Conservation (phyloP, 768 basidiomycete species). For the Russula emetica region DNA sequence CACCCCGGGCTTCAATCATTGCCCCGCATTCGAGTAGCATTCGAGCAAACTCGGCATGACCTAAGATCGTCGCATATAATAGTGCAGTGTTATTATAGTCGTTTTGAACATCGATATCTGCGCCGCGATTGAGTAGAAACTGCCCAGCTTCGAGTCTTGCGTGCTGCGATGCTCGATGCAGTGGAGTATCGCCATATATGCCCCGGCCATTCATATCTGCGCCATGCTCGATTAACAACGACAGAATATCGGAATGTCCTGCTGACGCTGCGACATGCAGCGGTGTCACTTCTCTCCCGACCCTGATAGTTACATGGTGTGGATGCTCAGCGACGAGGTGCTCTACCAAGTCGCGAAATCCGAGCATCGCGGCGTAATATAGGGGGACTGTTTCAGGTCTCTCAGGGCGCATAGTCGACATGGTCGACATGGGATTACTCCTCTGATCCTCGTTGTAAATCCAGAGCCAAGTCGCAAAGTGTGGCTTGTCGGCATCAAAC, state of each 20-base stretch:
- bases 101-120: neutral
- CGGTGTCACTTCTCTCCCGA: neutral
- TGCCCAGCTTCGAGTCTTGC: neutral
- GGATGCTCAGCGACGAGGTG: neutral
- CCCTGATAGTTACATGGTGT: neutral
- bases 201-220: neutral
- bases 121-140: neutral
- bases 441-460: neutral
- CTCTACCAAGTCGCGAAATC: neutral
- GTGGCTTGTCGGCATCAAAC: neutral
- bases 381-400: neutral
- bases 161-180: accelerated
- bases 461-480: slow-evolving; percentile 1
- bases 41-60: neutral
- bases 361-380: neutral
- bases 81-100: neutral
- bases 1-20: no score
- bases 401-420: neutral
- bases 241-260: neutral
- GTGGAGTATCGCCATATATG: neutral
- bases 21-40: neutral
- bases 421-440: no score
- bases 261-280: neutral
- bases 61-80: neutral
- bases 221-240: neutral